A percentile compares a stretch with the other conserved stretches of the same genome.
These are phyloP conservation scores for Fusarium torreyae DNA, from an alignment of 2,329 filamentous ascomycete genomes.

Conservation along the genomic window DNA sequence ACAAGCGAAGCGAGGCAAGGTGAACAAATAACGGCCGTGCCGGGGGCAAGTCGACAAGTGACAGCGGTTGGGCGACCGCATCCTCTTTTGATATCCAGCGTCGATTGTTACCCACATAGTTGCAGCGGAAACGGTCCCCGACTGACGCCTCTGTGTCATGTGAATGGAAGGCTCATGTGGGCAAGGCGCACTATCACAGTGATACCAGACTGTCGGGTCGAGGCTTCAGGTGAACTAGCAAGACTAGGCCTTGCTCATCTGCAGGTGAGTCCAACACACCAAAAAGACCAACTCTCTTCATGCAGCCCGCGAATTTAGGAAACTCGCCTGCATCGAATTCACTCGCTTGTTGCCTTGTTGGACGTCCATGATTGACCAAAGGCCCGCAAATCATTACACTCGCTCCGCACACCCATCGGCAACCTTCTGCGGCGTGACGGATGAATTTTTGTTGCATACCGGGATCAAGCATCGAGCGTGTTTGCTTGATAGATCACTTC, in stretches of 20 bases:
- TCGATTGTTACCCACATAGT: conserved; percentile 22
- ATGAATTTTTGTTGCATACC: conserved; percentile 17
- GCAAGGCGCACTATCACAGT: conserved; percentile 36
- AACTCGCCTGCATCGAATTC: conserved; percentile 11
- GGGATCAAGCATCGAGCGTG: conserved; percentile 30
- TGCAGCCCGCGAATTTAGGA: conserved; percentile 37
- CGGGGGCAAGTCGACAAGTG: conserved; percentile 3
- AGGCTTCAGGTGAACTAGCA: conserved; percentile 28
- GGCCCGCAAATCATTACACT: conserved; percentile 10
- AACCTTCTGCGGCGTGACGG: conserved; percentile 8
- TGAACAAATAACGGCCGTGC: conserved; percentile 15
- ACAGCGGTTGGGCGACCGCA: conserved; percentile 15
- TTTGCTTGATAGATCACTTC: conserved; percentile 35
- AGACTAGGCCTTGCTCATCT: conserved; percentile 22
- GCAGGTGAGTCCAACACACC: conserved; percentile 32
- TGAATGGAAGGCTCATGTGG: conserved; percentile 47
- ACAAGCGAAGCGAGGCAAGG: conserved; percentile 9
- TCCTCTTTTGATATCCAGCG: conserved; percentile 6
- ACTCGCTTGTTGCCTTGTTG: conserved; percentile 23
- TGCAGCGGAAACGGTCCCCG: conserved; percentile 44
- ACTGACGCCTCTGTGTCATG: conserved; percentile 44
- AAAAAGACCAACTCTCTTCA: conserved; percentile 11
- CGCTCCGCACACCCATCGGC: conserved; percentile 17
- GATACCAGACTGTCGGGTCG: conserved; percentile 50
- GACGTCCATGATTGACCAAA: conserved; percentile 20